phyloP scores from a whole-genome alignment of 2,329 filamentous ascomycete genomes.

The Calonectria pteridis region DNA sequence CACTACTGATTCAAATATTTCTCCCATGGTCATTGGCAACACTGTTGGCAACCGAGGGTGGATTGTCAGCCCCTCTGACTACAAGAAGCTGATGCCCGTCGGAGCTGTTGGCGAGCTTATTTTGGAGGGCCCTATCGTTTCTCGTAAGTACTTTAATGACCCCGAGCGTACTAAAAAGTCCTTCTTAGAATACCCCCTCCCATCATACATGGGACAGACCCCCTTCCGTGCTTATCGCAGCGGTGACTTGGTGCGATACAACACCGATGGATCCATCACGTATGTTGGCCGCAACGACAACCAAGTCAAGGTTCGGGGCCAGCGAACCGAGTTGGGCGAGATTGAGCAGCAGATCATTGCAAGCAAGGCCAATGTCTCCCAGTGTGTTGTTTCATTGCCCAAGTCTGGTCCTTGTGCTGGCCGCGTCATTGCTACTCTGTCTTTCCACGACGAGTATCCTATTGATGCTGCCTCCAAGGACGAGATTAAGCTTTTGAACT shows the following conservation, averaged over 20 bases:
- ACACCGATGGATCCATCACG: not conserved
- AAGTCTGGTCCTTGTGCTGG: not conserved
- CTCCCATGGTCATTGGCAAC: not conserved
- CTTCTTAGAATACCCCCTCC: not conserved
- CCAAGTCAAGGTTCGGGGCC: slow-evolving; percentile 3
- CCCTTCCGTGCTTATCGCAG: not conserved
- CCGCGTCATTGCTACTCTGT: not conserved
- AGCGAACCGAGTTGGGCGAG: not conserved
- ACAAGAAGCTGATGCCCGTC: not conserved
- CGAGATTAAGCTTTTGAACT: not conserved
- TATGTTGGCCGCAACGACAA: not conserved
- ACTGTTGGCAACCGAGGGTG: not conserved
- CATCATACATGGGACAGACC: not conserved
- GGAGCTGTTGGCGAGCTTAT: not conserved
- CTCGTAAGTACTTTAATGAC: slow-evolving; percentile 10
- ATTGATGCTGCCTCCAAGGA: not conserved
- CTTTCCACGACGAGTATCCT: not conserved
- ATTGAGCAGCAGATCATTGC: slow-evolving; percentile 3
- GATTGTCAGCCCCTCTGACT: not conserved
- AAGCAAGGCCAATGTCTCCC: not conserved
- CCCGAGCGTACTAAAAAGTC: not conserved
- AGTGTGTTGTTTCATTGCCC: not conserved
- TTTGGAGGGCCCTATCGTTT: not conserved
- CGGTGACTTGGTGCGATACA: not conserved
- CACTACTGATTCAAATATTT: not conserved